Conservation (phyloP, 208 protist genomes). For the Leishmania major region DNA sequence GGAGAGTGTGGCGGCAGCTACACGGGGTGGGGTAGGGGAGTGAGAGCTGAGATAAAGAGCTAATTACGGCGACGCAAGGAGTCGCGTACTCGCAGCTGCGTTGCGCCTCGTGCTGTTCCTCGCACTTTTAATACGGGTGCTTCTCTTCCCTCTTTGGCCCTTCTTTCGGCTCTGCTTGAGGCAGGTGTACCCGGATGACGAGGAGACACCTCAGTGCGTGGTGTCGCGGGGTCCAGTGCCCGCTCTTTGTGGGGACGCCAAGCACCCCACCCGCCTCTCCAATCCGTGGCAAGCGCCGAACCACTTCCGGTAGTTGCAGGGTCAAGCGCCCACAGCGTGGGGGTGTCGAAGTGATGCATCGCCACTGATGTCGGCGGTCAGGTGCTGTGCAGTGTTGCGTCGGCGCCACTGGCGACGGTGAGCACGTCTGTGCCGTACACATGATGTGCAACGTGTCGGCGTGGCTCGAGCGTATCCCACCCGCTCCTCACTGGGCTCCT, state of each 20-base stretch:
- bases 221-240: background rate
- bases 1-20: background rate
- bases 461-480: background rate
- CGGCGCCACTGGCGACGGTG: background rate
- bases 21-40: background rate
- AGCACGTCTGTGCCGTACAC: background rate
- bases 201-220: background rate
- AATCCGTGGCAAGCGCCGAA: background rate
- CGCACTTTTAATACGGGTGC: background rate
- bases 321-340: background rate
- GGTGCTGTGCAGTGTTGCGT: background rate
- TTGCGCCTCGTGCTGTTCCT: background rate
- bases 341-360: background rate
- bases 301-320: background rate
- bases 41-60: background rate
- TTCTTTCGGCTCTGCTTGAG: background rate
- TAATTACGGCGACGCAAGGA: background rate
- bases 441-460: background rate
- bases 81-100: background rate
- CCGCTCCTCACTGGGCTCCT: background rate
- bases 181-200: background rate
- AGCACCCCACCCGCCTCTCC: background rate
- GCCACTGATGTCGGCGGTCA: background rate
- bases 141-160: background rate
- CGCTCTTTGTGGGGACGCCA: background rate